A percentile compares a stretch with the other conserved stretches of the same genome.
Evolutionary conservation across 306 rosid genomes (phyloP).

Genomic region (Casuarina glauca): DNA sequence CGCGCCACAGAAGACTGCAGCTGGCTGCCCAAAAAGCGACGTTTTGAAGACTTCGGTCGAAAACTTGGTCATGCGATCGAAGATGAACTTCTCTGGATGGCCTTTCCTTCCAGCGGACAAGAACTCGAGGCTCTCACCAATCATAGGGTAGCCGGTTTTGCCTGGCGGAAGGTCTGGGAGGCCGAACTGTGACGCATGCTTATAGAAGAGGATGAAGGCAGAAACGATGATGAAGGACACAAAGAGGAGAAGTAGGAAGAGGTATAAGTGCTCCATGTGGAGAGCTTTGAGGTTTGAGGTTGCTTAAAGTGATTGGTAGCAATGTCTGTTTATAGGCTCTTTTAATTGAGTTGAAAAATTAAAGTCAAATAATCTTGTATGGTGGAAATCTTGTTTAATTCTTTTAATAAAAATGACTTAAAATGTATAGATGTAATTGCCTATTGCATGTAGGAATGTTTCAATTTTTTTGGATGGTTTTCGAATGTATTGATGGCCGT

Average conservation of each 20-base stretch:
- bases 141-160: background rate
- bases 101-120: constrained; percentile 78
- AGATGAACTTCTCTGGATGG: constrained; percentile 78
- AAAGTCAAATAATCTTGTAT: no score
- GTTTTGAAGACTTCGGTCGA: no score
- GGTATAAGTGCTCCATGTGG: constrained; percentile 47
- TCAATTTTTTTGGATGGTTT: no score
- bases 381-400: no score
- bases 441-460: no score
- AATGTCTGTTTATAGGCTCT: background rate
- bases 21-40: no score
- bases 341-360: no score
- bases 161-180: background rate
- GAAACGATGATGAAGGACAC: constrained; percentile 39
- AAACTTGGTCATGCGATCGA: constrained; percentile 1
- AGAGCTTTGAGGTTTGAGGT: background rate
- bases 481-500: no score
- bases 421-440: no score
- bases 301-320: background rate
- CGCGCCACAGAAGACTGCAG: no score
- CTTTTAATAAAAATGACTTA: no score
- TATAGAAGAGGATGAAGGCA: constrained; percentile 53
- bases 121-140: constrained; percentile 76
- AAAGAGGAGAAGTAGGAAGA: constrained; percentile 55
- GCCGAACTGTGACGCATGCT: constrained; percentile 43